phyloP scores from a whole-genome alignment of 176 grass and related monocot species.

The Carex myosuroides region DNA sequence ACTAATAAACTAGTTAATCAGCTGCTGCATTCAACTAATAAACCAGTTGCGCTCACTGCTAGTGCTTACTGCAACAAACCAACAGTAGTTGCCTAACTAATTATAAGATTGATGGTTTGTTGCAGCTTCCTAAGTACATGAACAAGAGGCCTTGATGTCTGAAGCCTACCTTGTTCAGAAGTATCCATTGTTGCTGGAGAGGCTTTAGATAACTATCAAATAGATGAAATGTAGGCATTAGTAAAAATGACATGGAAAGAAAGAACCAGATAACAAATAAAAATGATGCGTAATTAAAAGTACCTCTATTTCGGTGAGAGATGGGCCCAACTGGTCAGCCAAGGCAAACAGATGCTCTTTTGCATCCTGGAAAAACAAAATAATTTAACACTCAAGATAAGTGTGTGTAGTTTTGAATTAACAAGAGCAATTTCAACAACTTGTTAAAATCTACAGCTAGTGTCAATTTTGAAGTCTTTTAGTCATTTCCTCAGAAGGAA shows the following conservation, averaged over 20 bases:
- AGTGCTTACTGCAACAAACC: not conserved
- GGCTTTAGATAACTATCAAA: constrained; percentile 71
- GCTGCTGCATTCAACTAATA: not conserved
- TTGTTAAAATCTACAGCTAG: not conserved
- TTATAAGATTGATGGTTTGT: constrained; percentile 3
- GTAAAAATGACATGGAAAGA: constrained; percentile 9
- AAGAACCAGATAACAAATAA: constrained; percentile 1
- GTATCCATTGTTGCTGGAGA: constrained; percentile 69
- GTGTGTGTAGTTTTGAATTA: not conserved
- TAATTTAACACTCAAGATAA: constrained; percentile 11
- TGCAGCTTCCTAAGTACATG: not conserved
- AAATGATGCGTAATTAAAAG: constrained; percentile 22
- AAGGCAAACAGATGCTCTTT: constrained; percentile 97
- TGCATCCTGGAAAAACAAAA: constrained; percentile 58
- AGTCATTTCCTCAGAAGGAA: not conserved
- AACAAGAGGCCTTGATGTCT: not conserved
- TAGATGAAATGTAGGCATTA: constrained; percentile 26
- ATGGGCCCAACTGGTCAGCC: constrained; percentile 86
- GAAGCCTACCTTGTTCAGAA: constrained; percentile 80
- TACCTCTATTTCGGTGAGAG: constrained; percentile 91
- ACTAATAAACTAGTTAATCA: not conserved
- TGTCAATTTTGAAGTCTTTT: constrained; percentile 12
- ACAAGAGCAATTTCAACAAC: not conserved
- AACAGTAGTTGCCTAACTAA: not conserved
- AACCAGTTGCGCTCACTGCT: not conserved